phyloP scores from a whole-genome alignment of 176 grass and related monocot species.

The Phoenix dactylifera region DNA sequence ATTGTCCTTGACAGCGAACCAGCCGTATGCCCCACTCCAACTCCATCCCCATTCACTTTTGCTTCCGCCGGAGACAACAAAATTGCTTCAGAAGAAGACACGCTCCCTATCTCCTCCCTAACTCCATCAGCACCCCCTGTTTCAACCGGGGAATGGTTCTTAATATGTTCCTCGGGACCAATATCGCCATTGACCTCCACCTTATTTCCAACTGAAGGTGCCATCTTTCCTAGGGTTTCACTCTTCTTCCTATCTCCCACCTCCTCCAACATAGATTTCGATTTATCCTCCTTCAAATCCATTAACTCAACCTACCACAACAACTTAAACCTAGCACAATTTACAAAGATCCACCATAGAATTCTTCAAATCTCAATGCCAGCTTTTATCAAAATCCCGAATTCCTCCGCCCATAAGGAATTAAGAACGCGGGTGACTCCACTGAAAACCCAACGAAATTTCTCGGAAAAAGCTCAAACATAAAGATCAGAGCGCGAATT shows the following conservation, averaged over 20 bases:
- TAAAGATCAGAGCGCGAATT: too few relatives aligned
- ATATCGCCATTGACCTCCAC: constrained; percentile 10
- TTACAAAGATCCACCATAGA: too few relatives aligned
- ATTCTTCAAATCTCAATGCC: too few relatives aligned
- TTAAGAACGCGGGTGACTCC: background rate
- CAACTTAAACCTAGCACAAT: too few relatives aligned
- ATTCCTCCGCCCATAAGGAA: background rate
- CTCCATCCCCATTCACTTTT: constrained; percentile 4
- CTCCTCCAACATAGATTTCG: background rate
- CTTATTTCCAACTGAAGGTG: background rate
- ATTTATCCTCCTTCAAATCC: constrained; percentile 6
- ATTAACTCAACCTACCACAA: background rate
- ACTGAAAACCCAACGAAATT: too few relatives aligned
- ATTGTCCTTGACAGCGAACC: background rate
- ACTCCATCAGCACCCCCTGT: background rate
- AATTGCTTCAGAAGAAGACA: background rate
- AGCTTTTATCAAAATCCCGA: background rate
- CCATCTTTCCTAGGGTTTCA: constrained; percentile 12
- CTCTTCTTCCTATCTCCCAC: background rate
- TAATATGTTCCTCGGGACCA: background rate
- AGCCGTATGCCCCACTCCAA: background rate
- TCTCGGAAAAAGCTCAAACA: too few relatives aligned
- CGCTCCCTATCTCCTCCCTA: background rate
- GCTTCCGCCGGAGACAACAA: background rate
- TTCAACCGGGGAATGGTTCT: background rate